A percentile compares a stretch with the other conserved stretches of the same genome.
Evolutionary conservation across 2,329 filamentous ascomycete genomes (phyloP).

Genomic region (Penicillium sp.): DNA sequence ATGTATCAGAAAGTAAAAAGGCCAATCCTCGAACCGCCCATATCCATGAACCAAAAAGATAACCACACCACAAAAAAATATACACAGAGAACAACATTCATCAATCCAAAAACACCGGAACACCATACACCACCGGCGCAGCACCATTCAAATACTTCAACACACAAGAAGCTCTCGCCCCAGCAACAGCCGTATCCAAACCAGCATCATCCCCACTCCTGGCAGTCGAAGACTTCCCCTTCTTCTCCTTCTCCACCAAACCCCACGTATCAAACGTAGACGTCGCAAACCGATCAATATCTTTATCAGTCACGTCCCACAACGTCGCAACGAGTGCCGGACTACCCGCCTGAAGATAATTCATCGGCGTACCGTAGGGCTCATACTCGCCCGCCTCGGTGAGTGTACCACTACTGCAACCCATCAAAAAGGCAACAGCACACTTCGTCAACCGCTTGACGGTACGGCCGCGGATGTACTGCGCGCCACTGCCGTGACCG

Average conservation of each 20-base stretch:
- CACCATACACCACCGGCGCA: constrained; percentile 90
- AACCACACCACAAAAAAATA: not conserved
- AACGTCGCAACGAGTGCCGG: constrained; percentile 89
- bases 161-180: constrained; percentile 77
- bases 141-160: constrained; percentile 92
- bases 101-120: constrained; percentile 78
- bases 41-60: not conserved
- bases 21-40: not conserved
- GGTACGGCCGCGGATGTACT: constrained; percentile 87
- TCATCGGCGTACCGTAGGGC: constrained; percentile 85
- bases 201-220: constrained; percentile 46
- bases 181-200: constrained; percentile 81
- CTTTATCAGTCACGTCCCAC: constrained; percentile 97
- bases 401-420: constrained; percentile 85
- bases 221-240: constrained; percentile 31
- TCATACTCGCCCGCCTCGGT: constrained; percentile 86
- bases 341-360: constrained; percentile 86
- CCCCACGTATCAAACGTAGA: constrained; percentile 86
- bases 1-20: not conserved
- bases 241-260: constrained; percentile 62
- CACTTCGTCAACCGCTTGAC: constrained; percentile 80
- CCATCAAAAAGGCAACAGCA: constrained; percentile 87
- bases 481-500: constrained; percentile 91
- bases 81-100: not conserved
- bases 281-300: constrained; percentile 91